A percentile compares a stretch with the other conserved stretches of the same genome.
Conservation (phyloP, 768 basidiomycete species). For the Hydnum rufescens region DNA sequence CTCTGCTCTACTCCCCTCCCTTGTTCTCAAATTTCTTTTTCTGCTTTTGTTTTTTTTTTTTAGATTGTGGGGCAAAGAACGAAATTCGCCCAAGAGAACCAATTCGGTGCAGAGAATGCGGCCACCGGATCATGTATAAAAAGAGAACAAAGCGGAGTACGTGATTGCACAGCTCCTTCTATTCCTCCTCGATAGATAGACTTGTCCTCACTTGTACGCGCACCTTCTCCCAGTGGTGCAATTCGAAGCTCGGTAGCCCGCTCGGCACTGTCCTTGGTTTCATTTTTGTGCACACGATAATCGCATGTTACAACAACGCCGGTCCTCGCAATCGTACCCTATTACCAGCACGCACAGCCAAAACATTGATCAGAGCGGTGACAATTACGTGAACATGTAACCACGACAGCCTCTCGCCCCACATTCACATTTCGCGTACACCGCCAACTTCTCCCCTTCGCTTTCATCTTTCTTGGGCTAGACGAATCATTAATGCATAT, state of each 20-base stretch:
- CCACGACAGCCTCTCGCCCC: constrained; percentile 11
- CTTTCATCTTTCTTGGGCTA: no score
- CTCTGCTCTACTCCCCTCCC: no score
- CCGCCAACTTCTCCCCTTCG: constrained; percentile 9
- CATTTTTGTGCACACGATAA: background rate
- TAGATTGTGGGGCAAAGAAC: constrained; percentile 86
- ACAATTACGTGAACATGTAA: background rate
- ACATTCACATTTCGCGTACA: constrained; percentile 13
- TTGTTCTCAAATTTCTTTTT: no score
- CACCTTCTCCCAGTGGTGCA: constrained; percentile 37
- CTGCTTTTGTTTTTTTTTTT: background rate
- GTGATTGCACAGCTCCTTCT: constrained; percentile 17
- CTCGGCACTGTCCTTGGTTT: background rate
- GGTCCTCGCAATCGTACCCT: no score
- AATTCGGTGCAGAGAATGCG: constrained; percentile 90
- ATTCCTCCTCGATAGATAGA: background rate
- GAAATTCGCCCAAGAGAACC: constrained; percentile 81
- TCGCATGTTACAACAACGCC: no score
- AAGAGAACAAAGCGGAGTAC: constrained; percentile 83
- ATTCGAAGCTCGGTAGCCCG: constrained; percentile 53
- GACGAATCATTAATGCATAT: no score
- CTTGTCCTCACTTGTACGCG: background rate
- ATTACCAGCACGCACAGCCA: no score
- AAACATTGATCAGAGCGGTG: background rate
- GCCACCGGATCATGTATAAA: constrained; percentile 98